Evolutionary conservation across 164 flowering plant genomes (phyloP).

Genomic region (Berberis thunbergii): DNA sequence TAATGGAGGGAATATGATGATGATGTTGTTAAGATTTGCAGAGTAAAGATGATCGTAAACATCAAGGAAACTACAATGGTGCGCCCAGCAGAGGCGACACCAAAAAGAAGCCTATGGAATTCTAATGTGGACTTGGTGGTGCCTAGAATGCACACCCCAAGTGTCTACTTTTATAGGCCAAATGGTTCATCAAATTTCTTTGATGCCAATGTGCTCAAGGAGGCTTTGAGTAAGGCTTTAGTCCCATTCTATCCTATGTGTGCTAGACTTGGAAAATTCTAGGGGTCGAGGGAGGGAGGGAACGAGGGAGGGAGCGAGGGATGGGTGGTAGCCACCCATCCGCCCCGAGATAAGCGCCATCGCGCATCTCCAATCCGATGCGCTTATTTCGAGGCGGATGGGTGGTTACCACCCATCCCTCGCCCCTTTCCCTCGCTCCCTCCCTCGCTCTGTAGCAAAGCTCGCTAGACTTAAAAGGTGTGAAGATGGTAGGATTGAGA

Average conservation of each 20-base stretch:
- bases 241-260: conserved; percentile 41
- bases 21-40: no score
- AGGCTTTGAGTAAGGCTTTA: conserved; percentile 24
- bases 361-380: no score
- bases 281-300: no score
- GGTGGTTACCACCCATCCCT: no score
- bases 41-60: conserved; percentile 12
- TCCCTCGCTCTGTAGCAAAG: no score
- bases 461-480: conserved; percentile 28
- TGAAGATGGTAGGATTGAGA: conserved; percentile 29
- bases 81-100: conserved; percentile 20
- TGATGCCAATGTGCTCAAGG: conserved; percentile 19
- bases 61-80: conserved; percentile 22
- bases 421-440: no score
- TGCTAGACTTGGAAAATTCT: conserved; percentile 29
- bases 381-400: no score
- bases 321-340: no score
- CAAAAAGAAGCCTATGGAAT: conserved; percentile 18
- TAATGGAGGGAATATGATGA: no score
- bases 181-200: conserved; percentile 21
- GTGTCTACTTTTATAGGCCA: conserved; percentile 21
- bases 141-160: conserved; percentile 24
- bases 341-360: no score
- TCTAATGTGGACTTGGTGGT: conserved; percentile 25
- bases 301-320: no score